These are phyloP conservation scores for Acer saccharum DNA, from an alignment of 345 rosid species.

Conservation along the genomic window DNA sequence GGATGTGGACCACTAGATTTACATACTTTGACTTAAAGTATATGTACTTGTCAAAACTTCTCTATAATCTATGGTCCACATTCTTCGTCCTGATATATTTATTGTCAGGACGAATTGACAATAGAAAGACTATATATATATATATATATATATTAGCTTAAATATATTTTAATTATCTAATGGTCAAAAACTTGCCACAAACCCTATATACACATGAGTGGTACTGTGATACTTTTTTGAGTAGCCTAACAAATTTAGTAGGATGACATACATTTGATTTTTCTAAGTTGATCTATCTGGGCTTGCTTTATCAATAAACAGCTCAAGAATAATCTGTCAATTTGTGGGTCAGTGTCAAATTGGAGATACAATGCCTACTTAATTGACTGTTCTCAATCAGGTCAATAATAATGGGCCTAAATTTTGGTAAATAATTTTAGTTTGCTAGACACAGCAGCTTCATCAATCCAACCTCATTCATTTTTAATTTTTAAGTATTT, in stretches of 20 bases:
- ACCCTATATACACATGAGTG: neutral
- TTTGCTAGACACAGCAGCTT: slow-evolving; percentile 1
- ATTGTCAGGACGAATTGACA: no score
- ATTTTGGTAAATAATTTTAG: slow-evolving; percentile 13
- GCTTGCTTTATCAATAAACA: neutral
- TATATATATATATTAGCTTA: no score
- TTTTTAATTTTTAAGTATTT: no score
- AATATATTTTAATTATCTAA: no score
- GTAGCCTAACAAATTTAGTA: neutral
- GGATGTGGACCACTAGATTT: no score
- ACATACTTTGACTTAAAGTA: no score
- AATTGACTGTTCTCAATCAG: neutral
- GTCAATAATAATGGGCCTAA: slow-evolving; percentile 28
- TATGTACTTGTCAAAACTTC: no score
- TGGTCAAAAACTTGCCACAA: no score
- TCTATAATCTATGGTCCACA: no score
- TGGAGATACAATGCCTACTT: neutral
- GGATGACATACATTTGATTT: neutral
- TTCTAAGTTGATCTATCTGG: neutral
- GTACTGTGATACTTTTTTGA: no score
- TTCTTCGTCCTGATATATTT: no score
- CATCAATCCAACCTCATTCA: neutral
- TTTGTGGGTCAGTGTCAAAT: slow-evolving; percentile 14
- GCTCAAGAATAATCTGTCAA: slow-evolving; percentile 21
- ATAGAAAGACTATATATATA: no score